Percentiles rank a stretch among this genome's conserved stretches.
Conservation (phyloP, 257 asterid genomes). For the Coffea eugenioides region DNA sequence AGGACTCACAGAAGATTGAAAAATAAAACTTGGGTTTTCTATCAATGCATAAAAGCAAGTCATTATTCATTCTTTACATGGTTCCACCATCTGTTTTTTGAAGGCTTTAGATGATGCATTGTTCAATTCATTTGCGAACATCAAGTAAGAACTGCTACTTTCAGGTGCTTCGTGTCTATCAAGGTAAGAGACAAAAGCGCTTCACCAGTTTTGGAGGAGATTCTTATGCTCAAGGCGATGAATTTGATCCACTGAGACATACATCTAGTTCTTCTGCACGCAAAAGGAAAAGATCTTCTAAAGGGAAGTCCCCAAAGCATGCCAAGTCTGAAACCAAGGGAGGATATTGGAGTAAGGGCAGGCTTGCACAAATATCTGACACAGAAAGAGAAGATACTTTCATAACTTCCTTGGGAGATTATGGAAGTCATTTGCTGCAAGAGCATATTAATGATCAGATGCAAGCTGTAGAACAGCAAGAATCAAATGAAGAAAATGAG, state of each 20-base stretch:
- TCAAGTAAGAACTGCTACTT: slow-evolving; percentile 9
- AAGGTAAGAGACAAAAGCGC: slow-evolving; percentile 57
- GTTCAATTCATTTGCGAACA: background rate
- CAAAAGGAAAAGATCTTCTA: slow-evolving; percentile 51
- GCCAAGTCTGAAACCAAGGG: slow-evolving; percentile 28
- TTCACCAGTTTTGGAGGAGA: slow-evolving; percentile 43
- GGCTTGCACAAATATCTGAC: slow-evolving; percentile 27
- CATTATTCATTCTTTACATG: background rate
- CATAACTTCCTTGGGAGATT: slow-evolving; percentile 32
- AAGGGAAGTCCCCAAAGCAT: slow-evolving; percentile 40
- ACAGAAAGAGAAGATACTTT: slow-evolving; percentile 34
- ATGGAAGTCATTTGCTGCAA: slow-evolving; percentile 33
- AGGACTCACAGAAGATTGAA: background rate
- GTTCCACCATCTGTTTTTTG: background rate
- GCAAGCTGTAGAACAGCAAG: slow-evolving; percentile 37
- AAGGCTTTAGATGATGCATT: background rate
- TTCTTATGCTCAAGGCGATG: slow-evolving; percentile 37
- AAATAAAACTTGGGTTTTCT: background rate
- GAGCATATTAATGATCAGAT: slow-evolving; percentile 28
- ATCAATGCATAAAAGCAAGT: background rate
- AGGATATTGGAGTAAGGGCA: slow-evolving; percentile 39
- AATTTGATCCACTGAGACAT: slow-evolving; percentile 32
- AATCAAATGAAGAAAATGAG: slow-evolving; percentile 46
- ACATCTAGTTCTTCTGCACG: slow-evolving; percentile 33
- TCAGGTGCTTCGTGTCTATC: slow-evolving; percentile 84